These are phyloP conservation scores for Citrus mangshanensis DNA, from an alignment of 345 rosid genomes.

Conservation along the genomic window DNA sequence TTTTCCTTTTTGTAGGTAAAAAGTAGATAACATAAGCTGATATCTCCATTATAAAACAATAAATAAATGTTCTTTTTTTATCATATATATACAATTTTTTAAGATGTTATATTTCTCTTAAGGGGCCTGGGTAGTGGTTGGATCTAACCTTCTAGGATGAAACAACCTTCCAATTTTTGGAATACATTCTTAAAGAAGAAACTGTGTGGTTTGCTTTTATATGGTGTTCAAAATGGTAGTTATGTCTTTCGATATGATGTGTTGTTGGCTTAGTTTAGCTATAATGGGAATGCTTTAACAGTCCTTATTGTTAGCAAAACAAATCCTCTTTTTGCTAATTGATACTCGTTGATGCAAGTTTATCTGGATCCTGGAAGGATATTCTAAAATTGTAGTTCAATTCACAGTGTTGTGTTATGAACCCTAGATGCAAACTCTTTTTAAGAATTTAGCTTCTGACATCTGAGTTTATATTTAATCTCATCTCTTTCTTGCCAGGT, in stretches of 20 bases:
- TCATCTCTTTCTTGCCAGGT: conserved; percentile 38
- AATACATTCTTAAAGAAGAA: not conserved
- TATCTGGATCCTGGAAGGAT: not conserved
- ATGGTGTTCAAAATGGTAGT: not conserved
- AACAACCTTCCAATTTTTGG: not conserved
- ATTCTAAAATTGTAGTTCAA: not conserved
- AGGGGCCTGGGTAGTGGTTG: too few species aligned
- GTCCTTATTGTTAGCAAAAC: not conserved
- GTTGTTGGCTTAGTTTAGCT: not conserved
- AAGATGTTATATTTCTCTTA: too few species aligned
- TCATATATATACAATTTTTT: too few species aligned
- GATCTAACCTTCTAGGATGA: not conserved
- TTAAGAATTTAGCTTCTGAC: not conserved
- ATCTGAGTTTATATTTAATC: conserved; percentile 6
- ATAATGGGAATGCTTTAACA: not conserved
- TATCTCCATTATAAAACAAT: not conserved
- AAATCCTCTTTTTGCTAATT: not conserved
- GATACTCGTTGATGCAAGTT: not conserved
- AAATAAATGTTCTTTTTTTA: not conserved
- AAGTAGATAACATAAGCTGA: too few species aligned
- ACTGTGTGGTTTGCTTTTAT: not conserved
- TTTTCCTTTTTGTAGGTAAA: too few species aligned
- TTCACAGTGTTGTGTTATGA: not conserved
- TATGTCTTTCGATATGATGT: not conserved
- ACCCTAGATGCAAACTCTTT: not conserved